A percentile compares a stretch with the other conserved stretches of the same genome.
Conservation (phyloP, 345 rosid genomes). For the rapeseed (Brassica napus) region Da-Ae NC_063451.1:17429501-17430000, state of each 20-base stretch:
- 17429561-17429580: slow-evolving; percentile 22
- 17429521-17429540: slow-evolving; percentile 29
- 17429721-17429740: slow-evolving; percentile 35
- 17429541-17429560: slow-evolving; percentile 31
- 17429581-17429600: slow-evolving; percentile 15
- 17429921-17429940: slow-evolving; percentile 34
- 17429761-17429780: background rate
- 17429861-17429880: slow-evolving; percentile 32
- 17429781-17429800: slow-evolving; percentile 34
- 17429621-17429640: slow-evolving; percentile 31
- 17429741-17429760: slow-evolving; percentile 10
- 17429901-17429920: slow-evolving; percentile 24
- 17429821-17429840: slow-evolving; percentile 35
- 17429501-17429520: background rate
- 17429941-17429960: slow-evolving; percentile 36
- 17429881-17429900: slow-evolving; percentile 39
- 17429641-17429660: slow-evolving; percentile 38
- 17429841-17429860: slow-evolving; percentile 39
- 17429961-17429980: slow-evolving; percentile 21
- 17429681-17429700: slow-evolving; percentile 37
- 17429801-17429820: slow-evolving; percentile 46
- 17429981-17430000: background rate
- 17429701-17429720: slow-evolving; percentile 29
- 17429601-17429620: slow-evolving; percentile 41
- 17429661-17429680: slow-evolving; percentile 27